Percentiles rank a stretch among this genome's conserved stretches.
phyloP scores from a whole-genome alignment of 139 green algal species.

The Chlorella ohadii region DNA sequence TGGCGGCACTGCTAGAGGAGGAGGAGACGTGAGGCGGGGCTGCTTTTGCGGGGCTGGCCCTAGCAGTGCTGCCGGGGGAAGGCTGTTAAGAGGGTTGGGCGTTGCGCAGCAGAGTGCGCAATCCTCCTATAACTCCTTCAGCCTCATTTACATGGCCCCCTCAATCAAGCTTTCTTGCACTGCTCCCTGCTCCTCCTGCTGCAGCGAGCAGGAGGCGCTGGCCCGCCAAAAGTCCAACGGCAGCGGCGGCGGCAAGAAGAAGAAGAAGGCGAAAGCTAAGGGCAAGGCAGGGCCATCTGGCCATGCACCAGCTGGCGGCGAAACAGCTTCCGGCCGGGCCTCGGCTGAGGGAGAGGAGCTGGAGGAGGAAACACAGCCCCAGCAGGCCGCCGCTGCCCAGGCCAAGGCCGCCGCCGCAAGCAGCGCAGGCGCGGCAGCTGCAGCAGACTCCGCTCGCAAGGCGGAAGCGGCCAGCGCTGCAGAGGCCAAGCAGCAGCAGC shows the following conservation, averaged over 20 bases:
- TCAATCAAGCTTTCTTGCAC: background rate
- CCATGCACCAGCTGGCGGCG: background rate
- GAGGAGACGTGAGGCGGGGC: slow-evolving; percentile 38
- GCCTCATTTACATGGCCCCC: background rate
- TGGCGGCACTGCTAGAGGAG: slow-evolving; percentile 67
- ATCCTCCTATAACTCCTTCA: no score
- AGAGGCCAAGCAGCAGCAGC: slow-evolving; percentile 5
- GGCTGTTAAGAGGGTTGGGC: no score
- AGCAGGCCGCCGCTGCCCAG: background rate
- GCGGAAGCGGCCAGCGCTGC: background rate
- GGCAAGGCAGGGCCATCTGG: background rate
- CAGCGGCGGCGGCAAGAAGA: slow-evolving; percentile 36
- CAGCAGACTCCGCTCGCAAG: background rate
- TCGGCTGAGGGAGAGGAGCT: background rate
- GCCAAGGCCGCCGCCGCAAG: no score
- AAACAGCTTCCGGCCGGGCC: background rate
- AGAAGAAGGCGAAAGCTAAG: slow-evolving; percentile 47
- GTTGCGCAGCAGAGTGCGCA: no score
- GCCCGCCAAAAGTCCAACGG: slow-evolving; percentile 3
- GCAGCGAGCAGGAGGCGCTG: slow-evolving; percentile 23
- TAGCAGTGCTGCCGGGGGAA: no score
- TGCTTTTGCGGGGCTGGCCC: no score
- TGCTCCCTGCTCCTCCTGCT: no score
- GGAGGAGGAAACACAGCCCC: background rate
- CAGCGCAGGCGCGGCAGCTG: background rate